Conservation (phyloP, 2,329 filamentous ascomycete genomes). For the Fusarium succisae region DNA sequence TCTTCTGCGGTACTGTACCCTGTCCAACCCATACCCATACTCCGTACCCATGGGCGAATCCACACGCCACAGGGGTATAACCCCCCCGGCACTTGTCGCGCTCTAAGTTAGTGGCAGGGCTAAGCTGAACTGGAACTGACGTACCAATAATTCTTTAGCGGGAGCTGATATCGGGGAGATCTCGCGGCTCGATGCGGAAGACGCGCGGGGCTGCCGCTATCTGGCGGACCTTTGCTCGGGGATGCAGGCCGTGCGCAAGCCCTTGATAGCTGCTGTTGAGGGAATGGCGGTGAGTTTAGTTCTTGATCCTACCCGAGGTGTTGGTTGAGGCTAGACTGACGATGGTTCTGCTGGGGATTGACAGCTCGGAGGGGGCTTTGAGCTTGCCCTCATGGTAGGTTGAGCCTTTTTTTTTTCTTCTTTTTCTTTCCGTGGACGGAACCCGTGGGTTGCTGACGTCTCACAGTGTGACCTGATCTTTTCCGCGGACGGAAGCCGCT, state of each 20-base stretch:
- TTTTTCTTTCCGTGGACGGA: not conserved
- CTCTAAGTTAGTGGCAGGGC: not conserved
- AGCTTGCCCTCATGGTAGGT: slow-evolving; percentile 57
- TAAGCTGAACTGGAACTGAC: slow-evolving; percentile 21
- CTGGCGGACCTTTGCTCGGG: slow-evolving; percentile 53
- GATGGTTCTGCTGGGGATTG: slow-evolving; percentile 8
- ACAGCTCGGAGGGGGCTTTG: slow-evolving; percentile 61
- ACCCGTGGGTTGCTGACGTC: not conserved
- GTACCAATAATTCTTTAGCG: slow-evolving; percentile 31
- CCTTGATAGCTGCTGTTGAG: slow-evolving; percentile 59
- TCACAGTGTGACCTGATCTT: slow-evolving; percentile 52
- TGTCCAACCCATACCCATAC: not conserved
- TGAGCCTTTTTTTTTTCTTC: not conserved
- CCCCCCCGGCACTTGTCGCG: slow-evolving; percentile 13
- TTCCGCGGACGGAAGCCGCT: slow-evolving; percentile 48
- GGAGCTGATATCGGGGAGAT: slow-evolving; percentile 51
- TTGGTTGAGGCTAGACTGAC: slow-evolving; percentile 1
- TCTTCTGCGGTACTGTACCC: slow-evolving; percentile 47
- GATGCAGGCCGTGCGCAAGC: slow-evolving; percentile 52
- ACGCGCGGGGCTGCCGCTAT: slow-evolving; percentile 47
- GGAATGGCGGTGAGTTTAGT: slow-evolving; percentile 57
- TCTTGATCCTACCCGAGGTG: not conserved
- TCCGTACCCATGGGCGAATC: not conserved
- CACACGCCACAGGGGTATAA: not conserved
- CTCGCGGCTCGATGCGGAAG: slow-evolving; percentile 46